Percentiles rank a stretch among this genome's conserved stretches.
Evolutionary conservation across 371 early-diverging fungal species (phyloP).

Genomic region (Apophysomyces variabilis): DNA sequence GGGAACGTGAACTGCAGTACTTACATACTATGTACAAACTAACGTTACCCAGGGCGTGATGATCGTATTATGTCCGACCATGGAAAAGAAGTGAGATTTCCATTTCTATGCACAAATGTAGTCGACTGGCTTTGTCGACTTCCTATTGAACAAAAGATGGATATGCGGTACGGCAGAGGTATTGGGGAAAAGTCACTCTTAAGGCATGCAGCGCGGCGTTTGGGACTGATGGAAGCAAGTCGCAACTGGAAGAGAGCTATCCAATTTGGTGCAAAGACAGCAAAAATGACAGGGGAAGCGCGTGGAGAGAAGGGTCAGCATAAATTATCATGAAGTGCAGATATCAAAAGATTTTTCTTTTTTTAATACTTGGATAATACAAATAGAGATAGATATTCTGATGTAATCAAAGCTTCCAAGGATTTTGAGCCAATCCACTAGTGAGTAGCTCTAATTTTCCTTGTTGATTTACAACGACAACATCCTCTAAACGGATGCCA

Average conservation of each 20-base stretch:
- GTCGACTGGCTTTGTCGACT: constrained; percentile 68
- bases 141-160: constrained; percentile 83
- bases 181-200: constrained; percentile 93
- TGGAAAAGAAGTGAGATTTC: constrained; percentile 89
- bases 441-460: constrained; percentile 56
- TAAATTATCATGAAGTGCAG: constrained; percentile 22
- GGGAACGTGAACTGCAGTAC: neutral
- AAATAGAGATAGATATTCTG: no score
- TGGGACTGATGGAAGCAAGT: constrained; percentile 64
- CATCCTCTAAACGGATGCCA: constrained; percentile 66
- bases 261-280: constrained; percentile 96
- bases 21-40: no score
- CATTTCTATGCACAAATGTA: constrained; percentile 80
- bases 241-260: constrained; percentile 88
- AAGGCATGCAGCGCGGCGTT: constrained; percentile 61
- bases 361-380: no score
- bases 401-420: constrained; percentile 44
- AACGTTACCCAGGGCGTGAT: constrained; percentile 72
- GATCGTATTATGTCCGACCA: constrained; percentile 92
- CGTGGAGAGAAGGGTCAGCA: constrained; percentile 68
- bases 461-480: constrained; percentile 58
- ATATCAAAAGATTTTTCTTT: no score
- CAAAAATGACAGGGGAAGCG: constrained; percentile 82
- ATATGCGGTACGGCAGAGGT: constrained; percentile 78
- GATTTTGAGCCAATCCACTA: constrained; percentile 49